These are phyloP conservation scores for Alternaria panax DNA, from an alignment of 2,329 filamentous ascomycete species.

Conservation along the genomic window DNA sequence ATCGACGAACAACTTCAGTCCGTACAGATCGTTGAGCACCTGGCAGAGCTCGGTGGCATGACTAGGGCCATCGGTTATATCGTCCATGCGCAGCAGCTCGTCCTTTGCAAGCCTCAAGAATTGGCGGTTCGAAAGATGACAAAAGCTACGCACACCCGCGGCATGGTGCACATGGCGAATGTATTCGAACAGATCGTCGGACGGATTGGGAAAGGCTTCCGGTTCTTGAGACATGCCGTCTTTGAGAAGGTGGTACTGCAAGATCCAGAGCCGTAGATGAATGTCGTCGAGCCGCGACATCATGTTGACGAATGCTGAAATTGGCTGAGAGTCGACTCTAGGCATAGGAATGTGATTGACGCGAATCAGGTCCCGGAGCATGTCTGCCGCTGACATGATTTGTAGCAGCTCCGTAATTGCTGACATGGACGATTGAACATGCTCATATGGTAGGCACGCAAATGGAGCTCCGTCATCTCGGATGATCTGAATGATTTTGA, in stretches of 20 bases:
- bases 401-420: slow-evolving; percentile 75
- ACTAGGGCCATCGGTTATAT: slow-evolving; percentile 73
- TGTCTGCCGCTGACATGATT: slow-evolving; percentile 78
- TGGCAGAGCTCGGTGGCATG: slow-evolving; percentile 79
- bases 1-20: slow-evolving; percentile 47
- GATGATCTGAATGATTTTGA: slow-evolving; percentile 70
- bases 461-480: slow-evolving; percentile 74
- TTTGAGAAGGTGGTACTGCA: slow-evolving; percentile 82
- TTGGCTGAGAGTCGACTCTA: slow-evolving; percentile 61
- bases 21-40: slow-evolving; percentile 59
- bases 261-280: slow-evolving; percentile 85
- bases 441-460: slow-evolving; percentile 82
- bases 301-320: slow-evolving; percentile 53
- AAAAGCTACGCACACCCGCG: slow-evolving; percentile 82
- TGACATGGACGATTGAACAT: slow-evolving; percentile 75
- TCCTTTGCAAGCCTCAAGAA: slow-evolving; percentile 89
- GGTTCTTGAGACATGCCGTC: slow-evolving; percentile 74
- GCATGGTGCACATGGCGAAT: slow-evolving; percentile 83
- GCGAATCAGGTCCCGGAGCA: slow-evolving; percentile 86
- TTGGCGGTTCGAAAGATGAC: slow-evolving; percentile 82
- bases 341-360: slow-evolving; percentile 74
- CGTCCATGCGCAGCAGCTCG: slow-evolving; percentile 78
- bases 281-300: slow-evolving; percentile 81
- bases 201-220: slow-evolving; percentile 68
- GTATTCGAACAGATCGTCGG: slow-evolving; percentile 79